A percentile compares a stretch with the other conserved stretches of the same genome.
phyloP scores from a whole-genome alignment of 805 yeast genomes.

The Saccharomycopsis olivae region DNA sequence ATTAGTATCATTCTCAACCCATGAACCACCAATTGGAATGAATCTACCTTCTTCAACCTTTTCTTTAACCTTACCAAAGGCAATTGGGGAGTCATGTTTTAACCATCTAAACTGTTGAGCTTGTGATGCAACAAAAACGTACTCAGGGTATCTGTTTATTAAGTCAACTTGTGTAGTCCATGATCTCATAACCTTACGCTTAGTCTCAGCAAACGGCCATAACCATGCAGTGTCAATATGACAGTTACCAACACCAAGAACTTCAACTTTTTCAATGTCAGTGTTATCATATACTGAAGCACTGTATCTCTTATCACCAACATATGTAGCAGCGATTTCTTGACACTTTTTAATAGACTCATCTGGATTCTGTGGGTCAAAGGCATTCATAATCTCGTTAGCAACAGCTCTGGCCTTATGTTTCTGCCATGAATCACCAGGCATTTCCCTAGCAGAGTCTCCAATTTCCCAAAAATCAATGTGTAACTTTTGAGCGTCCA shows the following conservation, averaged over 20 bases:
- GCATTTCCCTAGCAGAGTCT: constrained; percentile 84
- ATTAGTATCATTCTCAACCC: constrained; percentile 97
- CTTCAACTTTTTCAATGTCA: constrained; percentile 37
- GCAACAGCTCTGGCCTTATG: constrained; percentile 73
- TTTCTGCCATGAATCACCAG: constrained; percentile 69
- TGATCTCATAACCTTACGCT: constrained; percentile 83
- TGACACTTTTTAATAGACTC: constrained; percentile 52
- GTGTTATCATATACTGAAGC: constrained; percentile 42
- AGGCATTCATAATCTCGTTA: constrained; percentile 71
- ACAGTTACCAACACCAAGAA: constrained; percentile 85
- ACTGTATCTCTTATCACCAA: constrained; percentile 59
- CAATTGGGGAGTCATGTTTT: constrained; percentile 73
- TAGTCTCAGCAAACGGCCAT: constrained; percentile 98
- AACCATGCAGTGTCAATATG: constrained; percentile 98
- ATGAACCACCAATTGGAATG: constrained; percentile 89
- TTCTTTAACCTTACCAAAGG: constrained; percentile 47
- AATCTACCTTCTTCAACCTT: constrained; percentile 63
- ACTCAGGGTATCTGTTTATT: constrained; percentile 84
- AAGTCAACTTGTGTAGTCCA: constrained; percentile 90
- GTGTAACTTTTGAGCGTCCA: constrained; percentile 65
- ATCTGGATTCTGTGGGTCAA: constrained; percentile 58
- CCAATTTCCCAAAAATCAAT: constrained; percentile 82
- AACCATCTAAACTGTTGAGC: constrained; percentile 96
- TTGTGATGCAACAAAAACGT: constrained; percentile 88
- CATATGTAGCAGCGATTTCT: constrained; percentile 45